Evolutionary conservation across 1,284 basidiomycete species (phyloP), one percentile per base, ranked within the genome.

Genomic region (Anthracocystis panici-leucophaei): DNA sequence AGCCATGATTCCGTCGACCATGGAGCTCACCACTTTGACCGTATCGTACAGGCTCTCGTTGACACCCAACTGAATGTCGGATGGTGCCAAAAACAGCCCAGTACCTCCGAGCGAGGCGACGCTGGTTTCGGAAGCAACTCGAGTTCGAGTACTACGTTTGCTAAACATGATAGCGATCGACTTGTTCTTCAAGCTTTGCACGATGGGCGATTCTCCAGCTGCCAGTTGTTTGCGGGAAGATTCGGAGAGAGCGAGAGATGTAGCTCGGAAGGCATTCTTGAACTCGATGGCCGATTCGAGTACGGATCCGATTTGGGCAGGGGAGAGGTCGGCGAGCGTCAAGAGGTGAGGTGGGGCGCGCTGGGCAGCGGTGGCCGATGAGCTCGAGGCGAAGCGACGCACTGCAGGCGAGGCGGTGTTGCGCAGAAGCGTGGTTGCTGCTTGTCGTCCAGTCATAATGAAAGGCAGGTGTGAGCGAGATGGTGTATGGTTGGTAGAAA

Each of bases 1-100:
- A 21, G 96, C 97, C 87, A 99, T 97, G 76, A 99, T 94, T 20
- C 96, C 97, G 86, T 98, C 92, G 61, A 92, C 92, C 95, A 99
- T 97, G 18, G 93, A 93, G 20, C 93, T 91, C 16, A 99, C 93
- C 20, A 92, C 89, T 65, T 82, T 85, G 14, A 93, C 92, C 0
- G 93, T 91, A 87, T 99, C 97, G 53, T 92, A 88, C 20, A 91
- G 85, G 45, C 88, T 91, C 89, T 99, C 96, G 86, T 98, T 99
- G 35, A 98, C 95, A 57, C 96, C 96, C 33, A 99, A 88, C 83
- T 99, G 96, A 66, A 98, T 97, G 85, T 99, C 96, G 1, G 92
- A 91, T 45, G 88, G 88, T 2, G 95, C 93, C n/a, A 99, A 88
- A 87, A 98, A 99, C 78, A 98, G 88, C 0, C 95, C 91, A n/a